Conservation (phyloP, 768 basidiomycete genomes). For the Tricholoma sp. region DNA sequence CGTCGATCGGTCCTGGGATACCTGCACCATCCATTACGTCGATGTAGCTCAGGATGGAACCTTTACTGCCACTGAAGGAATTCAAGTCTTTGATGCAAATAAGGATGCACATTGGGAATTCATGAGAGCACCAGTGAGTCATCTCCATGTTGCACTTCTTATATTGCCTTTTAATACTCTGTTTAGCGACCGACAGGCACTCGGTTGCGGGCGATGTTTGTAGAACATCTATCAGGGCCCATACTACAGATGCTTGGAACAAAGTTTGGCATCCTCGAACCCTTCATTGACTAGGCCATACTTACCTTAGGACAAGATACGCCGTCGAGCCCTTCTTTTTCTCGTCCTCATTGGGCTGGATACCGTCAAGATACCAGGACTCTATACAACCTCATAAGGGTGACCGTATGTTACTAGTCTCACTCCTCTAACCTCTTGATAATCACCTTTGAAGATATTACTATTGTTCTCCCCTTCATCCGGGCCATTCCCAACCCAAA, state of each 20-base stretch:
- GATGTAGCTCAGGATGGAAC: constrained; percentile 33
- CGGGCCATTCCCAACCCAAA: constrained; percentile 30
- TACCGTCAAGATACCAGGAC: constrained; percentile 54
- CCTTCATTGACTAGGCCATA: background rate
- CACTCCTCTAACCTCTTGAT: background rate
- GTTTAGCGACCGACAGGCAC: constrained; percentile 24
- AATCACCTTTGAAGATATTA: constrained; percentile 40
- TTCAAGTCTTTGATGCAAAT: constrained; percentile 16
- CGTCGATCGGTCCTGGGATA: constrained; percentile 16
- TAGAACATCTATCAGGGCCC: constrained; percentile 44
- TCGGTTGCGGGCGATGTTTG: constrained; percentile 46
- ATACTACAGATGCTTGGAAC: constrained; percentile 53
- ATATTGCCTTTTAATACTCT: background rate
- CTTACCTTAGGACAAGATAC: constrained; percentile 25
- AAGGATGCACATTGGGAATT: constrained; percentile 29
- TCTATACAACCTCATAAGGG: constrained; percentile 24
- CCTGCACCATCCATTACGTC: constrained; percentile 31
- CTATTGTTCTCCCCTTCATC: constrained; percentile 49
- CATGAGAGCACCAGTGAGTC: constrained; percentile 26
- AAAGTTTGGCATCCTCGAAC: constrained; percentile 20
- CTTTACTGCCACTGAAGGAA: constrained; percentile 20
- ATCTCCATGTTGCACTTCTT: background rate
- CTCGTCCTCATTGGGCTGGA: constrained; percentile 56
- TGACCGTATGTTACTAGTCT: constrained; percentile 31
- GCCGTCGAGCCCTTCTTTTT: constrained; percentile 63